Conservation (phyloP, 305 asterid genomes). For the Coffea humblotiana region DNA sequence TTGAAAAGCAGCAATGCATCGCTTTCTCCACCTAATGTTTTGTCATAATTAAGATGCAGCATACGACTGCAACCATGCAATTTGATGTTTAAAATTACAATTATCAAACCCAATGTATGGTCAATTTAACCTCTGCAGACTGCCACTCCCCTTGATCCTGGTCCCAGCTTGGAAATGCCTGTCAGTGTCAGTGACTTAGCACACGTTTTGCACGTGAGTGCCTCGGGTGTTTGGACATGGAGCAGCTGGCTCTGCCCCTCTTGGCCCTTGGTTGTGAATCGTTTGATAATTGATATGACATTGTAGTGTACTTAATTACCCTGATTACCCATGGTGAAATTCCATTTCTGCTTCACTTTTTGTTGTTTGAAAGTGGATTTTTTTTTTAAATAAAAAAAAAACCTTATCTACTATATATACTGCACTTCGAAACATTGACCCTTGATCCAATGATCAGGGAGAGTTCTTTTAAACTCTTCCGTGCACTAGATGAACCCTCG, state of each 20-base stretch:
- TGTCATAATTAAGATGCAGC: neutral
- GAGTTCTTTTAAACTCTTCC: no score
- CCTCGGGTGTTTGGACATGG: neutral
- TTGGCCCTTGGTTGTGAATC: neutral
- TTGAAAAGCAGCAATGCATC: neutral
- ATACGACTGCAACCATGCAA: neutral
- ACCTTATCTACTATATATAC: no score
- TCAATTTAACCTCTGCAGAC: neutral
- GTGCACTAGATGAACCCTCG: no score
- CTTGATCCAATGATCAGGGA: no score
- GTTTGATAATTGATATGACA: neutral
- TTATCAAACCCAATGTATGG: neutral
- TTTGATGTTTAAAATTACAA: neutral
- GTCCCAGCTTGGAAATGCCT: neutral
- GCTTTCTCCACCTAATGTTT: slow-evolving; percentile 13
- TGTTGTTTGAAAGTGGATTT: no score
- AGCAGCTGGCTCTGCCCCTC: neutral
- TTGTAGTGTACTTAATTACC: neutral
- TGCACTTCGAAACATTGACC: no score
- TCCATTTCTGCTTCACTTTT: neutral
- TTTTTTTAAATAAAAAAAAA: no score
- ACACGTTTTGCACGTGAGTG: slow-evolving; percentile 18
- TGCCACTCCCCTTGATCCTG: no score
- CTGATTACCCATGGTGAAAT: neutral
- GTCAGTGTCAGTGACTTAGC: neutral